Conservation (phyloP, 1,284 basidiomycete species). For the Heterobasidion parviporum region DNA sequence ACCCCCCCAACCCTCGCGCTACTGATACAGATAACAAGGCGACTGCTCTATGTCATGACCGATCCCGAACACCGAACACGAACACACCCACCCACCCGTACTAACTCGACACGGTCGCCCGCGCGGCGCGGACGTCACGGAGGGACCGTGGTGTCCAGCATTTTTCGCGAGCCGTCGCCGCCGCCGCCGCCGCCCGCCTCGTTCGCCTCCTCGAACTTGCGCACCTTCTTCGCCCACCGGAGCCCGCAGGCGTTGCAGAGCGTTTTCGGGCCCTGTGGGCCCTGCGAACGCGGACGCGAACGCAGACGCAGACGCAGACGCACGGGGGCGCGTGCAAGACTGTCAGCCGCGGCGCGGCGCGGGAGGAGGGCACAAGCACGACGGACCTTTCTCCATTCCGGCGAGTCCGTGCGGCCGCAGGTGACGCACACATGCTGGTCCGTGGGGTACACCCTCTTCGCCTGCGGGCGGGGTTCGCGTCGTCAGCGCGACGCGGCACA, state of each 20-base stretch:
- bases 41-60: too few relatives aligned
- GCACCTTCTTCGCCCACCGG: constrained; percentile 70
- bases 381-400: constrained; percentile 75
- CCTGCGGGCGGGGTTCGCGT: constrained; percentile 15
- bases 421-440: constrained; percentile 73
- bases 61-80: too few relatives aligned
- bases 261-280: constrained; percentile 78
- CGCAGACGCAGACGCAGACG: constrained; percentile 11
- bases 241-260: constrained; percentile 84
- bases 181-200: neutral
- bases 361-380: neutral
- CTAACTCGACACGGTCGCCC: too few relatives aligned
- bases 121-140: neutral
- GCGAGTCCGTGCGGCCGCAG: constrained; percentile 75
- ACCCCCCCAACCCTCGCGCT: too few relatives aligned
- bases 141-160: neutral
- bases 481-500: neutral
- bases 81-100: too few relatives aligned
- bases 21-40: too few relatives aligned
- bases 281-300: constrained; percentile 31
- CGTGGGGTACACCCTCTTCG: constrained; percentile 40
- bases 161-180: neutral
- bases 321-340: constrained; percentile 8
- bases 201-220: constrained; percentile 27
- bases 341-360: neutral